phyloP scores from a whole-genome alignment of 192 early-diverging fungal species.

The Lobosporangium transversale region DNA sequence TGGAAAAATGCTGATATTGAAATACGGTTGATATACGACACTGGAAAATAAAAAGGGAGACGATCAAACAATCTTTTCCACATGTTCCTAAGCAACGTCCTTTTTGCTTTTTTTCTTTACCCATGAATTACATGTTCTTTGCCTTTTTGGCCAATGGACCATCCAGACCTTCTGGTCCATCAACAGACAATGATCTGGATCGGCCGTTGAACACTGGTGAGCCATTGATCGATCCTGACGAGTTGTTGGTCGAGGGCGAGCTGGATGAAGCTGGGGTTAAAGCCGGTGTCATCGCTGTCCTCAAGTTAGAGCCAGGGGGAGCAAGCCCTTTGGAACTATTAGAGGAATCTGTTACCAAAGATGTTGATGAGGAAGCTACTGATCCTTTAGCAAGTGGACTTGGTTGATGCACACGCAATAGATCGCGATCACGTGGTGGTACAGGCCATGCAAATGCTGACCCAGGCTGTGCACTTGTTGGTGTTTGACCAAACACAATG shows the following conservation, averaged over 20 bases:
- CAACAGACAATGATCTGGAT: slow-evolving; percentile 23
- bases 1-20: neutral
- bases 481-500: slow-evolving; percentile 78
- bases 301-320: slow-evolving; percentile 23
- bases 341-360: neutral
- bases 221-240: slow-evolving; percentile 22
- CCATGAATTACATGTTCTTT: slow-evolving; percentile 20
- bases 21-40: no score
- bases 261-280: slow-evolving; percentile 32
- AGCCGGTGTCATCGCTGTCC: slow-evolving; percentile 17
- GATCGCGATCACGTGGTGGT: slow-evolving; percentile 48
- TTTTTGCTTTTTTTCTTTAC: neutral
- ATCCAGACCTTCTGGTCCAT: slow-evolving; percentile 6
- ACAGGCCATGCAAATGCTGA: slow-evolving; percentile 80
- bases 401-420: slow-evolving; percentile 57
- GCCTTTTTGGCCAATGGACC: slow-evolving; percentile 29
- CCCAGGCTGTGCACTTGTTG: slow-evolving; percentile 68
- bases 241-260: slow-evolving; percentile 27
- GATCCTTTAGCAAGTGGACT: slow-evolving; percentile 60
- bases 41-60: no score
- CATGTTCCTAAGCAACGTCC: neutral
- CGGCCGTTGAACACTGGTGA: slow-evolving; percentile 24
- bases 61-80: neutral
- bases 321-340: slow-evolving; percentile 4
- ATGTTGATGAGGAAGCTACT: slow-evolving; percentile 5